phyloP scores from a whole-genome alignment of 495 filamentous ascomycete species.

The Massariosphaeria phaeospora region DNA sequence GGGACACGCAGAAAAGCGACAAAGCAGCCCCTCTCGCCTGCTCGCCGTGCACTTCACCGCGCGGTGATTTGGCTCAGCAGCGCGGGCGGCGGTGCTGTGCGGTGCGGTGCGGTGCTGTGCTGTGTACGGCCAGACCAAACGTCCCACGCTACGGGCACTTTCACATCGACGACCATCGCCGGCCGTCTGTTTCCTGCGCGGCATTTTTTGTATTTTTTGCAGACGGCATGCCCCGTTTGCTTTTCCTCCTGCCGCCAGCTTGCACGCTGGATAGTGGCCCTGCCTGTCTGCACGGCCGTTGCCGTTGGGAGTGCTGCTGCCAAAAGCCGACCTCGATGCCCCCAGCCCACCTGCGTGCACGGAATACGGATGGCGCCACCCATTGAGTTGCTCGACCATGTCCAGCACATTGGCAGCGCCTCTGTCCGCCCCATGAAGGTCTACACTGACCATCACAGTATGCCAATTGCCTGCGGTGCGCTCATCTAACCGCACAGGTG shows the following conservation, averaged over 20 bases:
- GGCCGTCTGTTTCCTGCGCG: no score
- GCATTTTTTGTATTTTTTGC: no score
- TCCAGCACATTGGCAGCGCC: not conserved
- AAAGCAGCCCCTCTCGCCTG: not conserved
- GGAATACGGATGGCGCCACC: constrained; percentile 7
- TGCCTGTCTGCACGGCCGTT: not conserved
- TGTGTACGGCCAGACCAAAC: no score
- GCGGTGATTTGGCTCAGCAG: no score
- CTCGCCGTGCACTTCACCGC: no score
- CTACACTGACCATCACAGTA: no score
- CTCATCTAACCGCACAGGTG: not conserved
- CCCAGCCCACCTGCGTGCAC: not conserved
- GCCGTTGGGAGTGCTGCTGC: not conserved
- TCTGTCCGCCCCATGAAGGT: not conserved
- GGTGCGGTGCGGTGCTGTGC: no score
- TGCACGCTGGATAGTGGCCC: not conserved
- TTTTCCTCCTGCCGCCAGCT: not conserved
- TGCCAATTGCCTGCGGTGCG: no score
- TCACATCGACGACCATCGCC: no score
- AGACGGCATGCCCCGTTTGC: no score
- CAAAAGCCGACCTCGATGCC: not conserved
- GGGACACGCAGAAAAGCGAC: not conserved
- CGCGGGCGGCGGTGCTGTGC: no score
- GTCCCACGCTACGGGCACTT: no score
- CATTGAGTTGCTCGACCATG: constrained; percentile 7